These are phyloP conservation scores for Pythium brassicae DNA, from an alignment of 352 stramenopile species.

Conservation along the genomic window DNA sequence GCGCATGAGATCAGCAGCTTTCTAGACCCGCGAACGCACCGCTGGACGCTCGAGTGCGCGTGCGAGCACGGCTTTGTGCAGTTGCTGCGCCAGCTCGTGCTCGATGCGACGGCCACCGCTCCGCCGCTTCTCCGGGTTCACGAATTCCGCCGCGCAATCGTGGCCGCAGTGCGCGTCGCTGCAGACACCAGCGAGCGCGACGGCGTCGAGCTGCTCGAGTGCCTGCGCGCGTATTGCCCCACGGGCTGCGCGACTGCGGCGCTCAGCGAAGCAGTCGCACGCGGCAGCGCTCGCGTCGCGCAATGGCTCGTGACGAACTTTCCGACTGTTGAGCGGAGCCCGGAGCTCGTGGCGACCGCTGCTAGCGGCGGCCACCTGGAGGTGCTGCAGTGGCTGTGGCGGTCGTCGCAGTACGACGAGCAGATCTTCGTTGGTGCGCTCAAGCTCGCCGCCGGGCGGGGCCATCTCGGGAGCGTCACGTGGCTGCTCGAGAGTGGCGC, in stretches of 20 bases:
- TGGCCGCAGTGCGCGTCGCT: not conserved
- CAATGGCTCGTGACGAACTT: not conserved
- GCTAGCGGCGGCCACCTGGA: not conserved
- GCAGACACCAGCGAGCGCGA: not conserved
- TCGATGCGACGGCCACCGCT: not conserved
- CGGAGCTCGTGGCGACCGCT: not conserved
- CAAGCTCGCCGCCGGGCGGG: not conserved
- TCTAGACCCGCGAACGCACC: not conserved
- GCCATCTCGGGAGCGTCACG: not conserved
- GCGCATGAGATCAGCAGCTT: not conserved
- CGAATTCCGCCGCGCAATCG: not conserved
- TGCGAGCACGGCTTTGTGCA: not conserved
- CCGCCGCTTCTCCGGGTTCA: not conserved
- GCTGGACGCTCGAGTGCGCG: constrained; percentile 5
- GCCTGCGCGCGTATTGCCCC: not conserved
- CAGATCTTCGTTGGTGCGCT: not conserved
- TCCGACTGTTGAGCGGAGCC: not conserved
- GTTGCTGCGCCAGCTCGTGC: not conserved
- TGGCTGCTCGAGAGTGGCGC: not conserved
- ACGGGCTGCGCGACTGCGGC: not conserved
- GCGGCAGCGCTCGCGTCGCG: not conserved
- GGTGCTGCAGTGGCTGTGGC: not conserved
- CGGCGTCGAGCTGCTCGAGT: not conserved
- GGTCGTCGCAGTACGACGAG: not conserved
- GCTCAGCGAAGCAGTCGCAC: not conserved